Base-by-base conservation (phyloP, 768 basidiomycete genomes). In the Tylopilus vinaceipallidus region DNA sequence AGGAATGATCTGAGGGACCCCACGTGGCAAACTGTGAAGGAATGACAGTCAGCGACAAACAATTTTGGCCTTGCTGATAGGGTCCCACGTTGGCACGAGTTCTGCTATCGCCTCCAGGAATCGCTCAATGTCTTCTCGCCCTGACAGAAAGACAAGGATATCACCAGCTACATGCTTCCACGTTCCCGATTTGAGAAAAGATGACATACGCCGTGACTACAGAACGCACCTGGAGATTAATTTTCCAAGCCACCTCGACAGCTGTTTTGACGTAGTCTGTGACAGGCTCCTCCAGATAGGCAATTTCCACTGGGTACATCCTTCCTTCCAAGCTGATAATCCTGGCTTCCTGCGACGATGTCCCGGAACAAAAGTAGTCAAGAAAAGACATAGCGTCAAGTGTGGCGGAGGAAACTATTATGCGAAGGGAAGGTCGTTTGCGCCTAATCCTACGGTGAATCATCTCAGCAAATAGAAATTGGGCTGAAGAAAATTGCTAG, bases 331-430 rank as follows among this genome's bases (percentile, higher is more conserved):
- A 71, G 62, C 88, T 91, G 57, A 98, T 78, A 50, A 98, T 88
- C 2, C 79, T 83, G 0, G 89, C 88, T 49, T 91, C 91, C 50
- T 83, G 78, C 2, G 76, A 57, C n/a, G 76, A 73, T 16, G 74
- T 76, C 17, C 78, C 78, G 1, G 81, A 73, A 27, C 84, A 83
- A 69, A 99, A 99, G 68, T 94, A 98, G 45, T 95, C 86, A 33
- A 86, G 71, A 63, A 99, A 95, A 8, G 86, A 82, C 27, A 81
- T 79, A 19, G 95, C 95, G 64, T 99, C 97, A 22, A 99, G 83
- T 0, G 97, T 99, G 3, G 97, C 97, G 4, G 94, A 97, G 11
- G 97, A 98, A 27, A 98, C 85, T 33, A 99, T 86, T 29, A 99
- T 73, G 22, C 97, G 80, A 39, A 99, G 81, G 1, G 88, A 84